Evolutionary conservation across 1,284 basidiomycete genomes (phyloP).

Genomic region (Pseudozyma tsukubaensis): DNA sequence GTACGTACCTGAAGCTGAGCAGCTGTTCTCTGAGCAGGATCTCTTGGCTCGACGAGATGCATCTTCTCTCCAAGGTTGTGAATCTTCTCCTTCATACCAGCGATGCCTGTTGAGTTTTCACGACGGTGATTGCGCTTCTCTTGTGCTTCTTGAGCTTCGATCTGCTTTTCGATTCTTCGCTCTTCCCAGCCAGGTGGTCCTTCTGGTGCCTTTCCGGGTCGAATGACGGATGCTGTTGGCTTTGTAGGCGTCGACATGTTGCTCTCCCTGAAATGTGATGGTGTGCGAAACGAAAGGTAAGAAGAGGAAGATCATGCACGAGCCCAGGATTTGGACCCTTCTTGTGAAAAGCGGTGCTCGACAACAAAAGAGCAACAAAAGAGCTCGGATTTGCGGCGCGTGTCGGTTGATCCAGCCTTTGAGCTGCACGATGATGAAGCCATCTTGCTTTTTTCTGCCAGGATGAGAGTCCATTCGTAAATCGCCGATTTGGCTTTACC

Average conservation of each 20-base stretch:
- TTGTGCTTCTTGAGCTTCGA: slow-evolving; percentile 26
- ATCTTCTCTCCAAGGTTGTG: slow-evolving; percentile 58
- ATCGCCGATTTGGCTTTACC: neutral
- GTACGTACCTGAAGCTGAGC: slow-evolving; percentile 52
- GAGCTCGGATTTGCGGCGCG: neutral
- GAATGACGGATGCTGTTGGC: slow-evolving; percentile 45
- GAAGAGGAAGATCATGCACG: neutral
- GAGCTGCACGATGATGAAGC: neutral
- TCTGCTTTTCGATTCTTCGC: slow-evolving; percentile 37
- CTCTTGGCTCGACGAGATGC: slow-evolving; percentile 54
- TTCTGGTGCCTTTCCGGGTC: slow-evolving; percentile 49
- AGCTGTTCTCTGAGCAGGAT: slow-evolving; percentile 35
- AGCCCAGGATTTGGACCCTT: neutral
- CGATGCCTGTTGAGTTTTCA: slow-evolving; percentile 33
- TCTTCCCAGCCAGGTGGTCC: slow-evolving; percentile 60
- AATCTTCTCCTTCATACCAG: slow-evolving; percentile 52
- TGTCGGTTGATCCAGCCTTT: neutral
- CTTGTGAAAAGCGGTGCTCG: too few species aligned
- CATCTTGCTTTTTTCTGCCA: neutral
- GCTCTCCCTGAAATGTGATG: neutral
- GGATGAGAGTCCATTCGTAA: neutral
- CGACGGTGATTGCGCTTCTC: slow-evolving; percentile 38
- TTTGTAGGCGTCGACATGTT: slow-evolving; percentile 16
- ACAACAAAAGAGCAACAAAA: neutral
- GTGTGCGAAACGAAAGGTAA: too few species aligned